Evolutionary conservation across 2,329 filamentous ascomycete species (phyloP).

Genomic region (Penicillium rolfsii): DNA sequence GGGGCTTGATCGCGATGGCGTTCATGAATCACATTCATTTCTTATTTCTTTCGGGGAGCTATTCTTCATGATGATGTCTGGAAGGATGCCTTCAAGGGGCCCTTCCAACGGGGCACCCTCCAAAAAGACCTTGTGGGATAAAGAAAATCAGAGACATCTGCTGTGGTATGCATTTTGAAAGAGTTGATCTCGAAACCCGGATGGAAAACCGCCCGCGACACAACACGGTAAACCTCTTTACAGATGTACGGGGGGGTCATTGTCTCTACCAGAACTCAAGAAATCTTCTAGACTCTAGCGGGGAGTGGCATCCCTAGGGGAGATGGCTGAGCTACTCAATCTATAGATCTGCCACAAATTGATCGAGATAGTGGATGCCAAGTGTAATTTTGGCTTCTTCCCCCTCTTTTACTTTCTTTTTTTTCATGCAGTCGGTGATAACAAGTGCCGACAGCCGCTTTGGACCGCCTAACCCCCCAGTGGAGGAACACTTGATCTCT

Average conservation of each 20-base stretch:
- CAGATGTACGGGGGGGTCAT: neutral
- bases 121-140: neutral
- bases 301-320: neutral
- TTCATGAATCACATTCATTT: neutral
- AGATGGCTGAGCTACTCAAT: neutral
- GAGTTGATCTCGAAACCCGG: neutral
- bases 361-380: neutral
- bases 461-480: neutral
- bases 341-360: neutral
- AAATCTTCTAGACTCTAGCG: neutral
- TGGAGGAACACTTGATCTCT: neutral
- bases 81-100: neutral
- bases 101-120: neutral
- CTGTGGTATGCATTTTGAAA: neutral
- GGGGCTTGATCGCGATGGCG: conserved; percentile 8
- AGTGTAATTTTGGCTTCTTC: neutral
- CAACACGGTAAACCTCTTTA: neutral
- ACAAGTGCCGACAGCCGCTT: neutral
- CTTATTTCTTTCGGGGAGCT: neutral
- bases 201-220: neutral
- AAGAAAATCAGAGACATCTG: neutral
- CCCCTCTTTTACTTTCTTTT: neutral
- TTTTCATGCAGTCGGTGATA: neutral
- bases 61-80: neutral
- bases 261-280: neutral